Evolutionary conservation across 2,329 filamentous ascomycete genomes (phyloP).

Genomic region (Fusarium albidum): DNA sequence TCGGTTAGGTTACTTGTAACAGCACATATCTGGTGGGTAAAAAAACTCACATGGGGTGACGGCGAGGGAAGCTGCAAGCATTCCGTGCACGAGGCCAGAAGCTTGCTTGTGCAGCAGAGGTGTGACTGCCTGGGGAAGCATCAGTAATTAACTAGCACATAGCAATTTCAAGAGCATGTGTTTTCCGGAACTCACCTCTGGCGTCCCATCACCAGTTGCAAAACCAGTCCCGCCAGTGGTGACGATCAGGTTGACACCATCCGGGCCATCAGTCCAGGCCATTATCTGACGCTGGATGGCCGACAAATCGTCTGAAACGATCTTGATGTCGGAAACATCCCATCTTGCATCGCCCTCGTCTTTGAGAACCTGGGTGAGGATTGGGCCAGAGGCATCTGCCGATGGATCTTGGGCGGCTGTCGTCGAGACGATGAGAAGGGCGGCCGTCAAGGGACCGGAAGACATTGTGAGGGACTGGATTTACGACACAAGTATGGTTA

Average conservation of each 20-base stretch:
- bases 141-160: not conserved
- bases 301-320: conserved; percentile 79
- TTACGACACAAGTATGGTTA: too few relatives aligned
- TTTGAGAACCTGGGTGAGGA: conserved; percentile 74
- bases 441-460: conserved; percentile 66
- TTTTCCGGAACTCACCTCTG: conserved; percentile 68
- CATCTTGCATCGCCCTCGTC: conserved; percentile 74
- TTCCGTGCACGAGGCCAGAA: conserved; percentile 91
- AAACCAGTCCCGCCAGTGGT: conserved; percentile 96
- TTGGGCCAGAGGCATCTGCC: conserved; percentile 75
- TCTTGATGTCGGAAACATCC: conserved; percentile 72
- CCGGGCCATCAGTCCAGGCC: conserved; percentile 74
- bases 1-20: not conserved
- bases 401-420: conserved; percentile 83
- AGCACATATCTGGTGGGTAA: not conserved
- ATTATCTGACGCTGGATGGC: conserved; percentile 79
- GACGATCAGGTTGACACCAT: conserved; percentile 76
- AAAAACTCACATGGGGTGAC: conserved; percentile 92
- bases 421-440: conserved; percentile 88
- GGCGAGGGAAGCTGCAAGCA: conserved; percentile 83
- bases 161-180: too few relatives aligned
- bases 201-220: conserved; percentile 82
- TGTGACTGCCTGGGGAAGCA: conserved; percentile 69
- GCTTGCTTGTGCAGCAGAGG: conserved; percentile 85
- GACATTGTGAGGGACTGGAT: conserved; percentile 32